These are phyloP conservation scores for Martensiomyces pterosporus DNA, from an alignment of 192 early-diverging fungal species.

Conservation along the genomic window DNA sequence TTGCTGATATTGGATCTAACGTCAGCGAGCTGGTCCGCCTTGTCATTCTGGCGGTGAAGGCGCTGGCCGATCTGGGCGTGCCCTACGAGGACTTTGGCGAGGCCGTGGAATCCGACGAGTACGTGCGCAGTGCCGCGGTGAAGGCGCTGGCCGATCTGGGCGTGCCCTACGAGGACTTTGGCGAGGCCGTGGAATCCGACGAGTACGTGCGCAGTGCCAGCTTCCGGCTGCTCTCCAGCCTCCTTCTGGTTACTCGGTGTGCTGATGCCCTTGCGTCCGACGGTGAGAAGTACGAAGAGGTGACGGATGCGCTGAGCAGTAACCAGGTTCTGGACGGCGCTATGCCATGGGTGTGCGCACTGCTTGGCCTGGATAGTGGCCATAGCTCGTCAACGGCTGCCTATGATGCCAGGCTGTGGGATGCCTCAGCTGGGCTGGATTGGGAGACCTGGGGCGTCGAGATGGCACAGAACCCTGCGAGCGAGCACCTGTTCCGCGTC, in stretches of 20 bases:
- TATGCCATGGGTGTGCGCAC: slow-evolving; percentile 41
- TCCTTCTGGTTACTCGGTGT: slow-evolving; percentile 20
- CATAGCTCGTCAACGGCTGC: neutral
- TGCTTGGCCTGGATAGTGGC: slow-evolving; percentile 23
- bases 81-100: neutral
- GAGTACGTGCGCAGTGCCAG: slow-evolving; percentile 20
- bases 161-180: slow-evolving; percentile 14
- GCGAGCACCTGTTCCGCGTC: slow-evolving; percentile 19
- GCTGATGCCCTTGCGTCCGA: slow-evolving; percentile 15
- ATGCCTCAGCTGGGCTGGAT: slow-evolving; percentile 10
- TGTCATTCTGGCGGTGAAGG: slow-evolving; percentile 5
- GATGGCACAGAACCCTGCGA: slow-evolving; percentile 11
- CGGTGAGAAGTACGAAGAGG: slow-evolving; percentile 7
- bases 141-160: slow-evolving; percentile 14
- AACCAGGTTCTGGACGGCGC: slow-evolving; percentile 18
- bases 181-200: slow-evolving; percentile 16
- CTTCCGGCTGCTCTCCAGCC: slow-evolving; percentile 22
- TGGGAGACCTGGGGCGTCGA: slow-evolving; percentile 26
- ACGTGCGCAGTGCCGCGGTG: too few species aligned
- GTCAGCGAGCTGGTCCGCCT: slow-evolving; percentile 18
- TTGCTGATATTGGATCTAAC: neutral
- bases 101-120: neutral
- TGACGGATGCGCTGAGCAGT: slow-evolving; percentile 13
- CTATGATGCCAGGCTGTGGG: slow-evolving; percentile 22
- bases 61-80: neutral